Conservation (phyloP, 345 rosid species). For the Dipteronia sinensis region DNA sequence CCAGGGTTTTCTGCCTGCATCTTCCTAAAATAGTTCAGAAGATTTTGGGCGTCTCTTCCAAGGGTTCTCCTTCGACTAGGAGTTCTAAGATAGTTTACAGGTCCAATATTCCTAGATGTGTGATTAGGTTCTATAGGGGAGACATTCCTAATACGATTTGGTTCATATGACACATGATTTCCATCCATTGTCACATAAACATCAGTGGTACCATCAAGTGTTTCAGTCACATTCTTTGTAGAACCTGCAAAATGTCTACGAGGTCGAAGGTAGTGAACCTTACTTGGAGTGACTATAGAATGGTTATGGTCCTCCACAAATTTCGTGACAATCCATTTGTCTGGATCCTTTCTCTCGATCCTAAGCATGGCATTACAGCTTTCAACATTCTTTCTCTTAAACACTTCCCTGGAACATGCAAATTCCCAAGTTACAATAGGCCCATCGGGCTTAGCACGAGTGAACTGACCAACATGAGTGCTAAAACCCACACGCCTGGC, state of each 20-base stretch:
- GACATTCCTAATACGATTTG: constrained; percentile 33
- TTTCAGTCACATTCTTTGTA: constrained; percentile 38
- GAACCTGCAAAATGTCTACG: constrained; percentile 60
- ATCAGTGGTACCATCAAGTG: constrained; percentile 37
- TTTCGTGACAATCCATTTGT: constrained; percentile 54
- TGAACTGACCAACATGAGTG: constrained; percentile 56
- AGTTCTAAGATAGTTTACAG: constrained; percentile 37
- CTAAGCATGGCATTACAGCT: constrained; percentile 67
- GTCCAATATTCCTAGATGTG: constrained; percentile 30
- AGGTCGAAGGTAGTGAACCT: constrained; percentile 57
- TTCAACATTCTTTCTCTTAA: constrained; percentile 55
- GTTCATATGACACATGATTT: constrained; percentile 36
- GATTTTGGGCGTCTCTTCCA: constrained; percentile 65
- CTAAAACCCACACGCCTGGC: constrained; percentile 51
- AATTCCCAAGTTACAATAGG: constrained; percentile 62
- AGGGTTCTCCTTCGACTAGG: constrained; percentile 48
- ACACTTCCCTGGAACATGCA: constrained; percentile 52
- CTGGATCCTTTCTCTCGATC: constrained; percentile 51
- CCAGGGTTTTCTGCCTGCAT: constrained; percentile 72
- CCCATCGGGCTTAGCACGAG: constrained; percentile 60
- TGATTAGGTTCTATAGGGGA: constrained; percentile 38
- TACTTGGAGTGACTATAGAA: constrained; percentile 39
- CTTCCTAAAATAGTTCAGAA: constrained; percentile 60
- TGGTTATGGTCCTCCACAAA: constrained; percentile 70
- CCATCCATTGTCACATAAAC: constrained; percentile 40